These are phyloP conservation scores for Penicillium sp. DNA, from an alignment of 2,329 filamentous ascomycete genomes.

Conservation along the genomic window DNA sequence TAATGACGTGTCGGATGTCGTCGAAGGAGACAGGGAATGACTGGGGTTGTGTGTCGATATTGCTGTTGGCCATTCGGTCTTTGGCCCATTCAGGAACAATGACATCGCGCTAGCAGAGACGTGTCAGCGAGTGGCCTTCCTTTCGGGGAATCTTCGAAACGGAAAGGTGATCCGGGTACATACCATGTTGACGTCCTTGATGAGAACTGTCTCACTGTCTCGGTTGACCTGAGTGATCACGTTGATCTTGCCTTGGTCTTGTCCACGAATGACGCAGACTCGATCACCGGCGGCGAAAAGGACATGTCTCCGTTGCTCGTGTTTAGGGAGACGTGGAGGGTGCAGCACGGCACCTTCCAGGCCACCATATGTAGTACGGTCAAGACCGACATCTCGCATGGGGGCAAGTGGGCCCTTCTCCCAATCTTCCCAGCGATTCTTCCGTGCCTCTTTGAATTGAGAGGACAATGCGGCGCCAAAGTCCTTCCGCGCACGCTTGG, in stretches of 20 bases:
- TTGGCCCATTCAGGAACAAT: slow-evolving; percentile 41
- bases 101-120: slow-evolving; percentile 41
- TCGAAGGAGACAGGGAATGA: slow-evolving; percentile 66
- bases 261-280: slow-evolving; percentile 77
- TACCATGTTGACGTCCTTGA: slow-evolving; percentile 67
- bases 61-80: slow-evolving; percentile 36
- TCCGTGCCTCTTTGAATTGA: slow-evolving; percentile 52
- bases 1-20: slow-evolving; percentile 78
- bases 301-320: slow-evolving; percentile 51
- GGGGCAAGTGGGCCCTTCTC: slow-evolving; percentile 76
- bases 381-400: slow-evolving; percentile 67
- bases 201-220: slow-evolving; percentile 59
- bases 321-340: slow-evolving; percentile 43
- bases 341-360: slow-evolving; percentile 43
- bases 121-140: slow-evolving; percentile 7
- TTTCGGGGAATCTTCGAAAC: not conserved
- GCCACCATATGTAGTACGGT: slow-evolving; percentile 62
- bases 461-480: slow-evolving; percentile 38
- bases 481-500: slow-evolving; percentile 31
- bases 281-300: slow-evolving; percentile 72
- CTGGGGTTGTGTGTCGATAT: slow-evolving; percentile 49
- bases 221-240: slow-evolving; percentile 61
- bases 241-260: slow-evolving; percentile 82
- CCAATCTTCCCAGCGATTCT: slow-evolving; percentile 73
- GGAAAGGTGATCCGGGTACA: not conserved